Percentiles rank a stretch among this genome's conserved stretches.
These are phyloP conservation scores for Fusarium paranaense DNA, from an alignment of 2,329 filamentous ascomycete genomes.

Conservation along the genomic window DNA sequence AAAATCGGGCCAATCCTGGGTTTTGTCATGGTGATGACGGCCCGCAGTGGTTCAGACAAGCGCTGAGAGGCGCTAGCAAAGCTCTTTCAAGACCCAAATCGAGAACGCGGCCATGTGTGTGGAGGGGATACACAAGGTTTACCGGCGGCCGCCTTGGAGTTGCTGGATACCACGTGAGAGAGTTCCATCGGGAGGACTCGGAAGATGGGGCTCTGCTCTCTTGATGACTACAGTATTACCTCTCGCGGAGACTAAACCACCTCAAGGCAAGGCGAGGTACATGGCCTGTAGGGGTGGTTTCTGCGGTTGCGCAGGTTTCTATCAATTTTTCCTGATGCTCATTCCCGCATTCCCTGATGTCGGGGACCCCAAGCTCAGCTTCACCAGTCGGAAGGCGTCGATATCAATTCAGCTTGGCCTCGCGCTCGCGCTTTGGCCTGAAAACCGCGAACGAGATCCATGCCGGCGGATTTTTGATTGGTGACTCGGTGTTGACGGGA, in stretches of 20 bases:
- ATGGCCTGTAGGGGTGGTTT: not conserved
- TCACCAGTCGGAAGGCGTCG: slow-evolving; percentile 17
- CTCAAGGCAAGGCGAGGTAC: not conserved
- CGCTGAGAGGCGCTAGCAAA: slow-evolving; percentile 12
- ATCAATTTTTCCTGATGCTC: not conserved
- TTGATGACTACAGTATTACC: not conserved
- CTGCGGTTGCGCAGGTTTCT: not conserved
- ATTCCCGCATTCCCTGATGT: not conserved
- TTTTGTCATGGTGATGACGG: slow-evolving; percentile 12
- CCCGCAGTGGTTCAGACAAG: slow-evolving; percentile 21
- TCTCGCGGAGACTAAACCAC: not conserved
- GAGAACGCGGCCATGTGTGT: not conserved
- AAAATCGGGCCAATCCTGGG: slow-evolving; percentile 5
- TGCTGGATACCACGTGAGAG: slow-evolving; percentile 35
- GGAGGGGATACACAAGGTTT: slow-evolving; percentile 4
- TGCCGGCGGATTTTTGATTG: not conserved
- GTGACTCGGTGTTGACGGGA: not conserved
- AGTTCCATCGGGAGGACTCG: slow-evolving; percentile 39
- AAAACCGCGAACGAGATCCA: not conserved
- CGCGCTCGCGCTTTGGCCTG: slow-evolving; percentile 9
- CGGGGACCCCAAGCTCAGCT: slow-evolving; percentile 7
- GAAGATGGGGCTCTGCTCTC: slow-evolving; percentile 9
- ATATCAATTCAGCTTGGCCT: slow-evolving; percentile 10
- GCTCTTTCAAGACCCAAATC: slow-evolving; percentile 10
- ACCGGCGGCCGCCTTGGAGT: slow-evolving; percentile 22